A percentile compares a stretch with the other conserved stretches of the same genome.
Conservation (phyloP, 345 rosid species). For the Rhizophora mangle region DNA sequence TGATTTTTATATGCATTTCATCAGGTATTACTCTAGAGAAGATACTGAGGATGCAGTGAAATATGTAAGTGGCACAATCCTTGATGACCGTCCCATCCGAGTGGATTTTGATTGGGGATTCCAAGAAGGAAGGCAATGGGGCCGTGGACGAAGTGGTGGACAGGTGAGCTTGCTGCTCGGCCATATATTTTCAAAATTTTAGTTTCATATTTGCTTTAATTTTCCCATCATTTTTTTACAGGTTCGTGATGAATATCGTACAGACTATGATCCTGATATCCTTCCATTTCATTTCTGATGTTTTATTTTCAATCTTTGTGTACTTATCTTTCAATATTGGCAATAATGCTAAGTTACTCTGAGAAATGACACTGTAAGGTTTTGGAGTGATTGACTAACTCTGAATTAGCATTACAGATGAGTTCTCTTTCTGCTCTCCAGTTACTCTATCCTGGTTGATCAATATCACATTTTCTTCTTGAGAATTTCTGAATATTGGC, state of each 20-base stretch:
- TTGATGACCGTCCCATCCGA: conserved; percentile 96
- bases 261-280: conserved; percentile 99
- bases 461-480: too few species aligned
- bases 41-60: conserved; percentile 96
- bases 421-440: too few species aligned
- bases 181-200: conserved; percentile 1
- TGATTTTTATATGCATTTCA: conserved; percentile 10
- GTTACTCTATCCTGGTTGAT: too few species aligned
- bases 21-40: conserved; percentile 91
- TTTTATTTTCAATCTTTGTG: not conserved
- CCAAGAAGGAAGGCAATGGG: conserved; percentile 98
- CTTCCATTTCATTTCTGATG: conserved; percentile 31
- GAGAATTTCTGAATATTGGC: too few species aligned
- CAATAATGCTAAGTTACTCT: not conserved
- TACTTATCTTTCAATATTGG: not conserved
- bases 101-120: conserved; percentile 99
- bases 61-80: conserved; percentile 90
- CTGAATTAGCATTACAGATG: too few species aligned
- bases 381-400: not conserved
- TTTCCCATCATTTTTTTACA: conserved; percentile 23
- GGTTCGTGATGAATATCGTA: conserved; percentile 99
- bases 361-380: not conserved
- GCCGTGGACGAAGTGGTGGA: conserved; percentile 98
- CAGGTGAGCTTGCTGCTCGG: conserved; percentile 48
- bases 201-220: not conserved